Evolutionary conservation across 2,329 filamentous ascomycete species (phyloP), one percentile per base, ranked within the genome.

Genomic region (Calonectria ilicicola): DNA sequence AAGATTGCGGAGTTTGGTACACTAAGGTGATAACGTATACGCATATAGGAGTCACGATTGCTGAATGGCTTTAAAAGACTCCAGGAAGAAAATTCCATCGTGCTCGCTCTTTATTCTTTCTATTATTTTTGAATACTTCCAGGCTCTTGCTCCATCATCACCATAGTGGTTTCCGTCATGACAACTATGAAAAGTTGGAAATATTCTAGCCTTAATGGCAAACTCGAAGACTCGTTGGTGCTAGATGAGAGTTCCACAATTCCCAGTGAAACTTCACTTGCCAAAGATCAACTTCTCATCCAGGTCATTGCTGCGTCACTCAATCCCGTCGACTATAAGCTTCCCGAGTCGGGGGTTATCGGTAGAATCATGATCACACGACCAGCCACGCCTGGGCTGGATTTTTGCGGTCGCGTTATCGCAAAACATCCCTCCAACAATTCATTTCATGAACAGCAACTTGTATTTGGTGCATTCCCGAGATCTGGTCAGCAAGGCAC

Each of bases 381-480:
- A 12, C 85, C 86, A 5, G 81, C 82, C 7, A 83, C 80, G 4
- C 86, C 87, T 0, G 84, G 85, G 17, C 76, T 83, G 27, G 88
- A 89, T 77, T 89, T 86, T 74, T 83, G 83, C 69, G 88, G 88
- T 26, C 83, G 79, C 26, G 85, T 89, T 21, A 82, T 85, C 23
- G 75, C 77, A 26, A 73, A 63, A 26, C 62, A 72, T 26, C 51
- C 65, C n/a, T 67, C 65, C 10, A 53, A n/a, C 29, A 65, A 26
- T 9, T 29, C 38, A n/a, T 65, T 68, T 12, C 17, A 69, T 15
- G 60, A 64, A 12, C 47, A 51, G 8, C 58, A 69, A 23, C 49
- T 69, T 1, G 60, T 65, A 9, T 72, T 72, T 23, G 65, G 65
- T 2, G 56, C 35, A 6, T 65, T 68, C 17, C 8, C 47, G 8